A percentile compares a stretch with the other conserved stretches of the same genome.
Evolutionary conservation across 2,329 filamentous ascomycete genomes (phyloP).

Genomic region (Phaeosphaeria sp.): DNA sequence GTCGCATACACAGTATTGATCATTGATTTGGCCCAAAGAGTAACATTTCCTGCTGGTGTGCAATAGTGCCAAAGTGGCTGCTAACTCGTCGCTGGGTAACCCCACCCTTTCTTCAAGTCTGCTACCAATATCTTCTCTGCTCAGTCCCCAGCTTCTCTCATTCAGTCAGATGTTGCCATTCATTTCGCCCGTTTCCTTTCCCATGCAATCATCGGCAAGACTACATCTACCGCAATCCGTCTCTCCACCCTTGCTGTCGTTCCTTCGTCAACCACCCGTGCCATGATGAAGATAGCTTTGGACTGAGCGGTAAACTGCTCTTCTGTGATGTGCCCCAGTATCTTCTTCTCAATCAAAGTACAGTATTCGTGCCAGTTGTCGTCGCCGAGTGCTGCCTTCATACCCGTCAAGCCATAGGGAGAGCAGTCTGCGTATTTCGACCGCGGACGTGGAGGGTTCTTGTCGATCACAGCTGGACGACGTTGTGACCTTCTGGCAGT

Average conservation of each 20-base stretch:
- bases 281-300: constrained; percentile 15
- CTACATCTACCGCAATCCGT: neutral
- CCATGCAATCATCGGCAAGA: neutral
- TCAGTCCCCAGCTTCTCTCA: neutral
- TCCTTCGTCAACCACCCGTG: constrained; percentile 1
- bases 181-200: neutral
- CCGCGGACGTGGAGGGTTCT: neutral
- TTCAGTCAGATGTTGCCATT: neutral
- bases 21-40: neutral
- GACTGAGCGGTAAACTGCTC: constrained; percentile 6
- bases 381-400: constrained; percentile 18
- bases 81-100: neutral
- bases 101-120: neutral
- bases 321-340: constrained; percentile 5
- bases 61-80: neutral
- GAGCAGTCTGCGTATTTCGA: constrained; percentile 8
- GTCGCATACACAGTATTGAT: neutral
- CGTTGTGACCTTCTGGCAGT: neutral
- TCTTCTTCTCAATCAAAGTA: constrained; percentile 11
- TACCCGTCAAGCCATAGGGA: constrained; percentile 11
- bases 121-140: neutral
- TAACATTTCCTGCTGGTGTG: neutral
- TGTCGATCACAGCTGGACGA: neutral
- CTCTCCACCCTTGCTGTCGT: constrained; percentile 13
- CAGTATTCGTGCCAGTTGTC: constrained; percentile 25